Base-by-base conservation (phyloP, 2,329 filamentous ascomycete genomes). In the Phyllosticta citrichinensis region DNA sequence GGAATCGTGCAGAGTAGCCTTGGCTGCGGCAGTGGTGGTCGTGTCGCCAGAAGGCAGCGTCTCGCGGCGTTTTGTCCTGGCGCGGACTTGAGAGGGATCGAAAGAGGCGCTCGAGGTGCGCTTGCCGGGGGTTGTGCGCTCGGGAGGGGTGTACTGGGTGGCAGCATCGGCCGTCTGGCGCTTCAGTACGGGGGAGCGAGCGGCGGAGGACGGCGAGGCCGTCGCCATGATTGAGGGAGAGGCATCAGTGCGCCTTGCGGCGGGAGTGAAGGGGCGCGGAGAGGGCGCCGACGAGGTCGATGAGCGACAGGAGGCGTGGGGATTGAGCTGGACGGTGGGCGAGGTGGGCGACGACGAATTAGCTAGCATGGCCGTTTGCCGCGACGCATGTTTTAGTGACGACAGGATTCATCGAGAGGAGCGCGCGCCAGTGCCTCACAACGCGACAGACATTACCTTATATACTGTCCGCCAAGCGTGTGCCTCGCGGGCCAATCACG, bases 111-210 rank as follows among this genome's bases (percentile, higher is more conserved):
- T 62, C 51, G 52, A 57, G 24, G 53, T 51, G 51, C 60, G 40
- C 55, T 62, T 62, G 30, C 55, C 56, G 33, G 53, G 60, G 24
- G 60, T 62, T 24, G 60, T 55, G 55, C 55, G 56, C 62, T 74
- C 75, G 61, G 77, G 74, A 53, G 79, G 80, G 52, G 79, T 80
- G 69, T 82, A 83, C 69, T 83, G 81, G 40, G 81, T 83, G 62
- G 73, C 76, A 35, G 75, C 75, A 74, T 83, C 79, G 62, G 75
- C 74, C 71, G 77, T 79, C 63, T 69, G 66, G 54, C 69, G 69
- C 65, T 68, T 70, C 35, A 40, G 50, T 50, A 58, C 40, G 52
- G 58, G 61, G 62, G 60, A 63, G 54, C 57, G 63, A 22, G 60
- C 62, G 59, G 57, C 63, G 60, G 60, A 62, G 47, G 54, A 55